Percentiles rank a stretch among this genome's conserved stretches.
These are phyloP conservation scores for Serendipita vermifera DNA, from an alignment of 768 basidiomycete species.

Conservation along the genomic window DNA sequence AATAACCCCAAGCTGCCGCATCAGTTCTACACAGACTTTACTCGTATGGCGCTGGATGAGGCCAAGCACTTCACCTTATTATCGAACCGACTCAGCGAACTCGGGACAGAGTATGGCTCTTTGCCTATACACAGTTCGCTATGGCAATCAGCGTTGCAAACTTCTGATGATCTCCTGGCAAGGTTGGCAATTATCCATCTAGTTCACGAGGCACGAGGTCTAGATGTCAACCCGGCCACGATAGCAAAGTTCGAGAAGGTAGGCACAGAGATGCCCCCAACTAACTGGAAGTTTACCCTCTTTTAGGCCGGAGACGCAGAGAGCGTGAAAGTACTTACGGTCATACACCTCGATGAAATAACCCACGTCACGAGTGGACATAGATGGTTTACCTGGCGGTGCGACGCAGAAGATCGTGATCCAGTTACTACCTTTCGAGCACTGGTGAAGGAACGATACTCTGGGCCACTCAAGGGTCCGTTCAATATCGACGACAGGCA, in stretches of 20 bases:
- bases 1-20: conserved; percentile 39
- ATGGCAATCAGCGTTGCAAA: conserved; percentile 65
- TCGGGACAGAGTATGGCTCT: conserved; percentile 57
- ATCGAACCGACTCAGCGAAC: conserved; percentile 43
- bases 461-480: conserved; percentile 65
- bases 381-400: conserved; percentile 72
- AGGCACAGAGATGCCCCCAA: too few relatives aligned
- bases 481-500: conserved; percentile 65
- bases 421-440: conserved; percentile 54
- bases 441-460: conserved; percentile 57
- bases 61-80: conserved; percentile 73
- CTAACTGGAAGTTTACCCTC: too few relatives aligned
- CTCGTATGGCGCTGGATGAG: conserved; percentile 76
- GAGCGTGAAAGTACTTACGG: conserved; percentile 53
- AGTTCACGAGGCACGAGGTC: conserved; percentile 70
- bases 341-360: conserved; percentile 71
- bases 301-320: conserved; percentile 37
- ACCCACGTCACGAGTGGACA: conserved; percentile 74
- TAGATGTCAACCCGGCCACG: conserved; percentile 73
- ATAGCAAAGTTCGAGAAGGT: conserved; percentile 58
- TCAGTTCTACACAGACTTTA: conserved; percentile 69
- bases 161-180: conserved; percentile 50
- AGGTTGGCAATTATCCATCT: conserved; percentile 75
- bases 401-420: conserved; percentile 40
- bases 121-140: conserved; percentile 60